Conservation (phyloP, 305 asterid genomes). For the Fraxinus ornus region DNA sequence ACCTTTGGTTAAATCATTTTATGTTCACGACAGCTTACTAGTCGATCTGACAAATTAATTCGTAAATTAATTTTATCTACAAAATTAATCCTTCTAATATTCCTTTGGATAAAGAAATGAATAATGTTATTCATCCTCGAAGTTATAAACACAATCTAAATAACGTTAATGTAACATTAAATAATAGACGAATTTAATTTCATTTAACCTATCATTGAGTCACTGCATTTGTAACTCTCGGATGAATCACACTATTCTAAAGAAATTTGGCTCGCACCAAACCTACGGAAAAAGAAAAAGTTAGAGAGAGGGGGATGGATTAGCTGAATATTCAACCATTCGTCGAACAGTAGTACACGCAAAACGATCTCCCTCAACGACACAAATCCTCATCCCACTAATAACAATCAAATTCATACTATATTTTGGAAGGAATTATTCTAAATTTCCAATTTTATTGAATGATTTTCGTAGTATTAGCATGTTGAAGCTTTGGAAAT, state of each 20-base stretch:
- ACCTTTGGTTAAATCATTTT: no score
- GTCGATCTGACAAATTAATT: no score
- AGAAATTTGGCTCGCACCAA: not conserved
- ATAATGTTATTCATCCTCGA: no score
- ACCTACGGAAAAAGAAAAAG: not conserved
- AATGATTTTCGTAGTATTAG: conserved; percentile 3
- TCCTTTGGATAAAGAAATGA: no score
- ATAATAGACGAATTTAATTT: no score
- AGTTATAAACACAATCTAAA: no score
- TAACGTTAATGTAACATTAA: no score
- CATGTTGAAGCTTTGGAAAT: conserved; percentile 76
- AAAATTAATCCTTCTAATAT: not conserved
- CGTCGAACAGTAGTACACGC: not conserved
- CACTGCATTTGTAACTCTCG: no score
- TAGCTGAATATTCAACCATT: not conserved
- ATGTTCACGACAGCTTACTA: no score
- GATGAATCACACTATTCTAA: no score
- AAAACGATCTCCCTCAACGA: not conserved
- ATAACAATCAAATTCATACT: not conserved
- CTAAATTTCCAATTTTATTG: not conserved
- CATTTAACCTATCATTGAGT: no score
- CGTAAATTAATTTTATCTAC: not conserved
- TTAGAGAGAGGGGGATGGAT: not conserved
- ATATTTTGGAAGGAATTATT: not conserved
- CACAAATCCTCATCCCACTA: not conserved